Evolutionary conservation across 2,329 filamentous ascomycete genomes (phyloP).

Genomic region (Ceratocystis papillata): DNA sequence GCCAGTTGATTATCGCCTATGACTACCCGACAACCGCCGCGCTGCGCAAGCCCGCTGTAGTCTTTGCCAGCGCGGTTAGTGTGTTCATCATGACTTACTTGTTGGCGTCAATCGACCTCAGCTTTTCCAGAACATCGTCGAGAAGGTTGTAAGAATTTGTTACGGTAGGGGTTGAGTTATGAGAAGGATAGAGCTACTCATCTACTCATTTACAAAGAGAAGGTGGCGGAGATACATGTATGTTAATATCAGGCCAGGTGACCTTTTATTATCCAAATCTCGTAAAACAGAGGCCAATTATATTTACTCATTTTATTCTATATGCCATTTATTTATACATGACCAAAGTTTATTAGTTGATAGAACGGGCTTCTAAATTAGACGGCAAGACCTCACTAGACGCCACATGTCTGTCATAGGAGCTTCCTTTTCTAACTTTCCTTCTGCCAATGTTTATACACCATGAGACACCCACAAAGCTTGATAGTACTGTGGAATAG

Average conservation of each 20-base stretch:
- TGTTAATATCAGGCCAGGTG: neutral
- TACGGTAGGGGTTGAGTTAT: neutral
- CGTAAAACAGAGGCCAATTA: neutral
- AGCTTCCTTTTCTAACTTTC: neutral
- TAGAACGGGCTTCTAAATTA: no score
- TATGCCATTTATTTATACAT: no score
- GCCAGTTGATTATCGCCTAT: conserved; percentile 76
- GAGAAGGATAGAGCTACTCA: neutral
- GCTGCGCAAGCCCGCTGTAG: conserved; percentile 75
- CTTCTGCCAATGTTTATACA: neutral
- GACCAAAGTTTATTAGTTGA: no score
- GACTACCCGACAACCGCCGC: conserved; percentile 65
- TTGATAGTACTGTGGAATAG: neutral
- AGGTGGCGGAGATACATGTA: neutral
- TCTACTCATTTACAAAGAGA: neutral
- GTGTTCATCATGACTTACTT: conserved; percentile 66
- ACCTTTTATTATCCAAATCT: neutral
- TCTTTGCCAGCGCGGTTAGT: conserved; percentile 62
- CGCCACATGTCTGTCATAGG: no score
- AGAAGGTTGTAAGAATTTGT: conserved; percentile 19
- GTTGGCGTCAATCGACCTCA: conserved; percentile 67
- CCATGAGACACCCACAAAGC: neutral
- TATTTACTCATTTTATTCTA: neutral
- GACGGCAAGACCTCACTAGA: no score
- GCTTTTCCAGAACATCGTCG: conserved; percentile 42